Base-by-base conservation (phyloP, 2,329 filamentous ascomycete species). In the Aspergillus sp. region DNA sequence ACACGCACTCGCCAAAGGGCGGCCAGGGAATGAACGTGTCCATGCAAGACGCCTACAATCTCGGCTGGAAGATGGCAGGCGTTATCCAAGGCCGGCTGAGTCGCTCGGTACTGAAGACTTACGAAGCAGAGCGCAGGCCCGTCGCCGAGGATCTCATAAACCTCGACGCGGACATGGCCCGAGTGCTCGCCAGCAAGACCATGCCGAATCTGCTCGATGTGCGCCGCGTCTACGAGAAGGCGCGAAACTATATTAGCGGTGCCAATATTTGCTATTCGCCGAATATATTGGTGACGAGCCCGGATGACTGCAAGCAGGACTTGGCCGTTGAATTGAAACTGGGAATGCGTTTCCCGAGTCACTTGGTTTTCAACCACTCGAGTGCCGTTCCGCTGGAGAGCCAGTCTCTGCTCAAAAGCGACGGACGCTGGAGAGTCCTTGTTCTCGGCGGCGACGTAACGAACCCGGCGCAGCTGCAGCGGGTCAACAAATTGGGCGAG, bases 1-100 rank as follows among this genome's bases (percentile, higher is more conserved):
- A 36, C 14, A 80, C 77, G 0, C 78, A 82, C 49, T 76, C 72
- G 4, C 78, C 78, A 7, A 80, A 80, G 53, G 75, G 75, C 1
- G 78, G 77, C 0, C 78, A 80, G 57, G 78, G 64, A 8, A 58
- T 59, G 55, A 59, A 59, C 32, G 48, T 52, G 8, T 48, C 44
- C 7, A 53, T 78, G 31, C 74, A 78, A 43, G 75, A 79, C 40
- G 34, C 60, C 12, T 69, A 71, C 45, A 74, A 74, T 37, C 62
- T 74, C 26, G 69, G 68, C n/a, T 73, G 69, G 68, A 73, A 72
- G 43, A 55, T 74, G 3, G 63, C 62, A 0, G 48, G 58, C 4
- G 61, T 63, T 2, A 45, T 67, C 3, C 52, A 53, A 15, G 42
- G 37, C 5, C 15, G 15, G 15, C 26, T 49, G 49, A 10, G 32